These are phyloP conservation scores for Panicum miliaceum DNA, from an alignment of 176 grass and related monocot genomes.

Conservation along the genomic window DNA sequence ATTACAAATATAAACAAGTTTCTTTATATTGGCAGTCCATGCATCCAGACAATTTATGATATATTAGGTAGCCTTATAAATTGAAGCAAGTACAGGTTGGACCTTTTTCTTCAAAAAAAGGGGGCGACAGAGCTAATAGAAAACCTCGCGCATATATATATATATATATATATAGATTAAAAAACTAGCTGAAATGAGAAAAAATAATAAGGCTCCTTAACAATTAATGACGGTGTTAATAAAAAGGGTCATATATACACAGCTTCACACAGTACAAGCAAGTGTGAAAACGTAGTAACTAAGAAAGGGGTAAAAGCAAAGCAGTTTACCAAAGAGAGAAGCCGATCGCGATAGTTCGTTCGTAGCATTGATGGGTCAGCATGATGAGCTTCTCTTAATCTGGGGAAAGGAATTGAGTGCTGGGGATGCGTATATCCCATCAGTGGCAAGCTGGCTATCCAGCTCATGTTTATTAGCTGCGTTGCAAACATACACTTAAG, in stretches of 20 bases:
- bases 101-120: not conserved
- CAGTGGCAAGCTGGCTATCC: not conserved
- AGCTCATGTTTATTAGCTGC: not conserved
- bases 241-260: not conserved
- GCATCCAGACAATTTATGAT: constrained; percentile 18
- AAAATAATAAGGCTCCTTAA: too few relatives aligned
- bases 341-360: not conserved
- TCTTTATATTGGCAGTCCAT: constrained; percentile 10
- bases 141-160: not conserved
- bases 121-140: not conserved
- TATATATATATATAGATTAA: not conserved
- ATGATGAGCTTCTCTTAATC: not conserved
- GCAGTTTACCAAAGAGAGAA: not conserved
- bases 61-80: constrained; percentile 29
- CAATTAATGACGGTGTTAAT: not conserved
- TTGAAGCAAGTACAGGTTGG: constrained; percentile 9
- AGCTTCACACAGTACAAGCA: too few relatives aligned
- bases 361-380: not conserved
- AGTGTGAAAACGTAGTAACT: not conserved
- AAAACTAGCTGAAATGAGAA: not conserved
- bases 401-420: not conserved
- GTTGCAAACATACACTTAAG: not conserved
- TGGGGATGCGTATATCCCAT: not conserved
- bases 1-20: not conserved
- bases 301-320: not conserved